Conservation (phyloP, 2,329 filamentous ascomycete genomes). For the Xylaria sp. region DNA sequence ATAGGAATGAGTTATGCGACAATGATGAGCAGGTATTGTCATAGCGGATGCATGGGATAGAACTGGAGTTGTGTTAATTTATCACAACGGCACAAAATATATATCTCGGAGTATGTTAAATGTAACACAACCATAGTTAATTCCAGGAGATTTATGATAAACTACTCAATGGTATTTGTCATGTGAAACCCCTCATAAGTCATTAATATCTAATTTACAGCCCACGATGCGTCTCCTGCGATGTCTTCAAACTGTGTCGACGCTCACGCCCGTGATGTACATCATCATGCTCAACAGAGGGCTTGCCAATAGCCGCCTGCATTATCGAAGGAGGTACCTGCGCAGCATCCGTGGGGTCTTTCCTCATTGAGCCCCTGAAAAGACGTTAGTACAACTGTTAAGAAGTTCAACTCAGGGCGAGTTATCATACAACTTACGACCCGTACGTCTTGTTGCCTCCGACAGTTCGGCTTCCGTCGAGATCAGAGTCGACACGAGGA, state of each 20-base stretch:
- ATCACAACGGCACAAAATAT: not conserved
- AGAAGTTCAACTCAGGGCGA: not conserved
- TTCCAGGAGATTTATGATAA: constrained; percentile 26
- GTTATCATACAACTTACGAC: constrained; percentile 52
- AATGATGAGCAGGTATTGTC: not conserved
- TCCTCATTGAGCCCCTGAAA: constrained; percentile 23
- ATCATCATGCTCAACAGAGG: constrained; percentile 58
- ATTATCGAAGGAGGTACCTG: constrained; percentile 67
- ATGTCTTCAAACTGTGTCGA: constrained; percentile 58
- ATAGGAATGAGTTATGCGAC: too few species aligned
- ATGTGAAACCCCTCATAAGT: constrained; percentile 12
- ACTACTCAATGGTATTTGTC: not conserved
- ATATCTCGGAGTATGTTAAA: not conserved
- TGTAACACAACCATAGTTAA: constrained; percentile 7
- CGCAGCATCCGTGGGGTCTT: constrained; percentile 65
- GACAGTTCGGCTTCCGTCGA: constrained; percentile 63
- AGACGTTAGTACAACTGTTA: not conserved
- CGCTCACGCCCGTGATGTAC: constrained; percentile 55
- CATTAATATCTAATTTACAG: constrained; percentile 48
- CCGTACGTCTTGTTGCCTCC: constrained; percentile 64
- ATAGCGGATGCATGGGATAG: not conserved
- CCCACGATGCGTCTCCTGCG: constrained; percentile 61
- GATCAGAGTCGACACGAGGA: constrained; percentile 65
- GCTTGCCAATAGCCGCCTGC: constrained; percentile 58
- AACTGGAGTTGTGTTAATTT: not conserved